A percentile compares a stretch with the other conserved stretches of the same genome.
phyloP scores from a whole-genome alignment of 164 flowering plant genomes.

The Aristolochia contorta region DNA sequence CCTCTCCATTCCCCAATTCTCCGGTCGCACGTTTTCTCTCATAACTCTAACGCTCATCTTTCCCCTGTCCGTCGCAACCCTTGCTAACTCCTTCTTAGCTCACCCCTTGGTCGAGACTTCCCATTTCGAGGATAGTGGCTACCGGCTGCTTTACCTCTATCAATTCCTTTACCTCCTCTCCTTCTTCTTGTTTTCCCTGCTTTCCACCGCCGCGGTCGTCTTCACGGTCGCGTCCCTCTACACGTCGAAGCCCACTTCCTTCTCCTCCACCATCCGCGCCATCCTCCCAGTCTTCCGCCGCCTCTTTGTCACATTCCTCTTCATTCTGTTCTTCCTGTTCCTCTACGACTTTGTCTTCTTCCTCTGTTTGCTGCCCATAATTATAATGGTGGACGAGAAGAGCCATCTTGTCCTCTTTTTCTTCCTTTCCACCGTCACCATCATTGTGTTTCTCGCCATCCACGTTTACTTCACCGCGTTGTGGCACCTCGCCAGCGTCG shows the following conservation, averaged over 20 bases:
- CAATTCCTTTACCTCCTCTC: conserved; percentile 69
- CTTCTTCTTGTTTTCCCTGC: conserved; percentile 85
- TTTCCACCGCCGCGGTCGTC: conserved; percentile 91
- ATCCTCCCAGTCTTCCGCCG: conserved; percentile 64
- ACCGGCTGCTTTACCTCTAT: conserved; percentile 40
- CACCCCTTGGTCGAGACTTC: conserved; percentile 33
- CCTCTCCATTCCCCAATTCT: conserved; percentile 43
- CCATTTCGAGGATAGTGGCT: conserved; percentile 21
- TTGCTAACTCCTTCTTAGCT: conserved; percentile 77
- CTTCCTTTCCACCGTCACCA: conserved; percentile 17
- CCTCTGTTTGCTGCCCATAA: conserved; percentile 20
- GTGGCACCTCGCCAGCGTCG: conserved; percentile 91
- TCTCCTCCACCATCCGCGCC: conserved; percentile 52
- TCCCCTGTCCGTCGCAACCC: conserved; percentile 88
- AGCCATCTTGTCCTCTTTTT: conserved; percentile 25
- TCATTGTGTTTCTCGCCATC: conserved; percentile 40
- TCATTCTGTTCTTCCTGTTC: conserved; percentile 50
- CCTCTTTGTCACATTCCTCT: conserved; percentile 55
- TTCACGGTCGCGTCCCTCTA: conserved; percentile 88
- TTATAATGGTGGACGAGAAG: conserved; percentile 23
- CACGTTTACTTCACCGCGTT: conserved; percentile 78
- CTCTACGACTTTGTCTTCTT: conserved; percentile 41
- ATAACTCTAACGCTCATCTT: conserved; percentile 75
- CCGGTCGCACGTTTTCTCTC: conserved; percentile 57
- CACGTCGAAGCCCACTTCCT: conserved; percentile 70